Conservation (phyloP, 257 asterid genomes). For the Ilex asprella region DNA sequence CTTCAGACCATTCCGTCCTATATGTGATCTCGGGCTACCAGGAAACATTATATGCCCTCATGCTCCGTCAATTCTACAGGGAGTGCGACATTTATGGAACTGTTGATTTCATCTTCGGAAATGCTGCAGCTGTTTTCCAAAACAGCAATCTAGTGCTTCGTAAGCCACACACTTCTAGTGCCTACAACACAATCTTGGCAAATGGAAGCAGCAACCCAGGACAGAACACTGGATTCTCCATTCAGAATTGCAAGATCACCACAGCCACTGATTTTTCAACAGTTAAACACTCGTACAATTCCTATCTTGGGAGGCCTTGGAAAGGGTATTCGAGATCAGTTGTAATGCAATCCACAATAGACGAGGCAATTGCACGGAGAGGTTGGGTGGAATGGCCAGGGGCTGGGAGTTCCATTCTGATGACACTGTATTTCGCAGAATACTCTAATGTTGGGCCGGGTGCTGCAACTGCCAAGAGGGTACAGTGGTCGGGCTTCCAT, state of each 20-base stretch:
- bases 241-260: conserved; percentile 47
- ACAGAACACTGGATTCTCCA: conserved; percentile 59
- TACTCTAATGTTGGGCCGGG: conserved; percentile 48
- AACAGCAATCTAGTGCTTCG: conserved; percentile 44
- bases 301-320: conserved; percentile 66
- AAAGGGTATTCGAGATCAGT: conserved; percentile 50
- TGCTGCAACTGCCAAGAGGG: conserved; percentile 38
- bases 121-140: conserved; percentile 68
- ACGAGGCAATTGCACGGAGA: conserved; percentile 27
- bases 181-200: conserved; percentile 51
- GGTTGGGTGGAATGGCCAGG: conserved; percentile 83
- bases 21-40: conserved; percentile 57
- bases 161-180: conserved; percentile 31
- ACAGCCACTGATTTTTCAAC: conserved; percentile 34
- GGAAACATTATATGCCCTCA: conserved; percentile 54
- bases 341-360: conserved; percentile 60
- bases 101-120: conserved; percentile 62
- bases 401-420: conserved; percentile 21
- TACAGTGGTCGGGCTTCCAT: conserved; percentile 50
- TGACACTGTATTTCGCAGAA: conserved; percentile 49
- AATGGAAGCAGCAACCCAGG: conserved; percentile 60
- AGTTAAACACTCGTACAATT: conserved; percentile 17
- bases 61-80: conserved; percentile 69
- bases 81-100: conserved; percentile 79
- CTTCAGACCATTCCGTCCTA: conserved; percentile 56